Conservation (phyloP, 139 green algal genomes). For the Mychonastes homosphaera region DNA sequence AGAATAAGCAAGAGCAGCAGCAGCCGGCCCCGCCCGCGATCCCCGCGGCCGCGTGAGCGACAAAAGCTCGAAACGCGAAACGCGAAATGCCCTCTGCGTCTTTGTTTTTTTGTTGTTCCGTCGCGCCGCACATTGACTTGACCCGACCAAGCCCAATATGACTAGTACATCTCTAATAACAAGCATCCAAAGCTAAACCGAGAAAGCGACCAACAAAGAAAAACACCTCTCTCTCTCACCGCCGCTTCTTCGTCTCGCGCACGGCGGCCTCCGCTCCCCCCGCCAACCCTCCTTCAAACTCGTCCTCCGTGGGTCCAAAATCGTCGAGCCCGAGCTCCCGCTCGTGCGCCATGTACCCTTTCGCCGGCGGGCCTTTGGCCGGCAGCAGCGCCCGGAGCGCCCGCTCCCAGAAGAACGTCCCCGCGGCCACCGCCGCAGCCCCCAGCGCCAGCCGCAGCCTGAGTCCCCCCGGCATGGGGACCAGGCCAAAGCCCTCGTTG, state of each 20-base stretch:
- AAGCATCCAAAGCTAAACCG: too few relatives aligned
- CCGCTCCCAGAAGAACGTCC: constrained; percentile 11
- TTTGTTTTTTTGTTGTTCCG: too few relatives aligned
- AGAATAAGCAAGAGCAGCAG: neutral
- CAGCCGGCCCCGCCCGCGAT: neutral
- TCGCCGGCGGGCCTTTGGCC: constrained; percentile 8
- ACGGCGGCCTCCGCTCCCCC: neutral
- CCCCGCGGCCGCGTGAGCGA: too few relatives aligned
- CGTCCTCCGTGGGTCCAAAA: too few relatives aligned
- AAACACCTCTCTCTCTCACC: too few relatives aligned
- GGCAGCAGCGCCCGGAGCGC: constrained; percentile 15
- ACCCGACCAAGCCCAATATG: too few relatives aligned
- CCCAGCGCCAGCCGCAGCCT: constrained; percentile 10
- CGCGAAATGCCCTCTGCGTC: too few relatives aligned
- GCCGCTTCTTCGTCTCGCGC: neutral
- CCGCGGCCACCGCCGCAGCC: neutral
- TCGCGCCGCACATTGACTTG: too few relatives aligned
- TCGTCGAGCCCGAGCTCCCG: constrained; percentile 8
- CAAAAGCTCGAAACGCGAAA: too few relatives aligned
- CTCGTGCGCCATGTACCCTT: constrained; percentile 18
- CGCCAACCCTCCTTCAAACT: too few relatives aligned
- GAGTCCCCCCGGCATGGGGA: constrained; percentile 17
- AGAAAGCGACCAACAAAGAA: too few relatives aligned
- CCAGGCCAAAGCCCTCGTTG: constrained; percentile 24
- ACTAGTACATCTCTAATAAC: too few relatives aligned